Evolutionary conservation across 129 eudicot genomes (phyloP).

Genomic region (Artemisia tridentata): DNA sequence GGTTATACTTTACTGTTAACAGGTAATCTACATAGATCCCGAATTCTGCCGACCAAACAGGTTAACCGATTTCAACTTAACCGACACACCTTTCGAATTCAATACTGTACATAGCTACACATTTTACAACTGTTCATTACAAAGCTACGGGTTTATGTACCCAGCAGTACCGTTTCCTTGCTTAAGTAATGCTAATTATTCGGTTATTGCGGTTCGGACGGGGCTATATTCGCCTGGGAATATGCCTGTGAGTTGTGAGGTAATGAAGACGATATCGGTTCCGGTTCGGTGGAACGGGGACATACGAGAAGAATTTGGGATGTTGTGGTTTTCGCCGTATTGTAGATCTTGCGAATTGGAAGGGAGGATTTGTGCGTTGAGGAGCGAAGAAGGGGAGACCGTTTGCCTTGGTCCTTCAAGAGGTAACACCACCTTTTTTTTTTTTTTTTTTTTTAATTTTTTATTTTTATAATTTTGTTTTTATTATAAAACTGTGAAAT

Average conservation of each 20-base stretch:
- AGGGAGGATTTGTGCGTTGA: conserved; percentile 55
- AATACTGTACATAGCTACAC: conserved; percentile 17
- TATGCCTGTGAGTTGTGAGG: conserved; percentile 36
- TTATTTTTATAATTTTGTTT: background rate
- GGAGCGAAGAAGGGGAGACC: conserved; percentile 22
- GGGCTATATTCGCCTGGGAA: background rate
- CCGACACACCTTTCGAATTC: conserved; percentile 30
- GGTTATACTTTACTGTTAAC: no score
- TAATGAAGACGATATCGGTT: conserved; percentile 21
- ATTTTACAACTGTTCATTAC: conserved; percentile 50
- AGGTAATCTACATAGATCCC: conserved; percentile 41
- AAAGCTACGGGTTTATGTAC: conserved; percentile 7
- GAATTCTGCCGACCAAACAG: conserved; percentile 39
- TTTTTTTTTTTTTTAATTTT: background rate
- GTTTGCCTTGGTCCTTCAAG: conserved; percentile 24
- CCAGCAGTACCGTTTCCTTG: conserved; percentile 35
- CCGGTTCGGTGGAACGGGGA: conserved; percentile 33
- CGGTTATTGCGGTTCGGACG: conserved; percentile 39
- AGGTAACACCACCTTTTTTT: conserved; percentile 10
- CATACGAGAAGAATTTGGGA: conserved; percentile 29
- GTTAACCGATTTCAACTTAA: conserved; percentile 20
- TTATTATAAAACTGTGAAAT: no score
- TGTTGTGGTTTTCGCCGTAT: conserved; percentile 55
- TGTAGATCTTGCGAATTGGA: conserved; percentile 47
- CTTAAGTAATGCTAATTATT: conserved; percentile 29